phyloP scores from a whole-genome alignment of 768 basidiomycete species.

The Asterophora lycoperdoides region DNA sequence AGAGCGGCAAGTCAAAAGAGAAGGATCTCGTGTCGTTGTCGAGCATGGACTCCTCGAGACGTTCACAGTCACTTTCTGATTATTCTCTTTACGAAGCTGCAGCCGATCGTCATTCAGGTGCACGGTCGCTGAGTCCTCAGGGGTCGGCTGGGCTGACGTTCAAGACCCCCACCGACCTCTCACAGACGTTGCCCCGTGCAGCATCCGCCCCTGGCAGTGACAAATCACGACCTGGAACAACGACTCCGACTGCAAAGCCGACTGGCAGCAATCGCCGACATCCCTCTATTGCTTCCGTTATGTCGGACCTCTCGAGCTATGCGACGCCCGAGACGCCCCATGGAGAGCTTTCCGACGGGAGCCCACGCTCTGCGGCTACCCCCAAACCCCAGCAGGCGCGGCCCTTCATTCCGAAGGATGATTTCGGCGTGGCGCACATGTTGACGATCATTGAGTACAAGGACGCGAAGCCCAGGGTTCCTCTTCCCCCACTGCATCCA shows the following conservation, averaged over 20 bases:
- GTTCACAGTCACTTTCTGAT: conserved; percentile 45
- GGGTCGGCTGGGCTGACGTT: conserved; percentile 31
- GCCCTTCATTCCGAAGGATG: conserved; percentile 61
- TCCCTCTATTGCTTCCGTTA: conserved; percentile 69
- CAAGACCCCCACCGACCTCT: conserved; percentile 13
- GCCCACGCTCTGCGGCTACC: conserved; percentile 22
- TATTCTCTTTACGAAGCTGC: conserved; percentile 50
- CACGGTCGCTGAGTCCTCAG: conserved; percentile 40
- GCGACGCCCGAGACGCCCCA: conserved; percentile 32
- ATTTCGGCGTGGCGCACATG: conserved; percentile 85
- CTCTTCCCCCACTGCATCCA: conserved; percentile 43
- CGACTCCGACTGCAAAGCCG: conserved; percentile 32
- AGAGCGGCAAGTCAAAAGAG: conserved; percentile 51
- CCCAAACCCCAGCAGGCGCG: conserved; percentile 40
- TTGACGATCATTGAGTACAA: conserved; percentile 80
- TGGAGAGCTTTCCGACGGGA: conserved; percentile 22
- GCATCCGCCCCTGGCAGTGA: conserved; percentile 12
- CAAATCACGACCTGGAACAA: conserved; percentile 25
- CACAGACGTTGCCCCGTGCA: conserved; percentile 8
- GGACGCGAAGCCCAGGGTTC: conserved; percentile 35
- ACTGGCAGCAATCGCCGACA: conserved; percentile 41
- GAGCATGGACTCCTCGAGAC: conserved; percentile 29
- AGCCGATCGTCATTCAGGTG: conserved; percentile 22
- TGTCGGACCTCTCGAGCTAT: conserved; percentile 60
- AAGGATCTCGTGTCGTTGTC: conserved; percentile 25